These are phyloP conservation scores for Hypoxylon fragiforme DNA, from an alignment of 495 filamentous ascomycete genomes.

Conservation along the genomic window DNA sequence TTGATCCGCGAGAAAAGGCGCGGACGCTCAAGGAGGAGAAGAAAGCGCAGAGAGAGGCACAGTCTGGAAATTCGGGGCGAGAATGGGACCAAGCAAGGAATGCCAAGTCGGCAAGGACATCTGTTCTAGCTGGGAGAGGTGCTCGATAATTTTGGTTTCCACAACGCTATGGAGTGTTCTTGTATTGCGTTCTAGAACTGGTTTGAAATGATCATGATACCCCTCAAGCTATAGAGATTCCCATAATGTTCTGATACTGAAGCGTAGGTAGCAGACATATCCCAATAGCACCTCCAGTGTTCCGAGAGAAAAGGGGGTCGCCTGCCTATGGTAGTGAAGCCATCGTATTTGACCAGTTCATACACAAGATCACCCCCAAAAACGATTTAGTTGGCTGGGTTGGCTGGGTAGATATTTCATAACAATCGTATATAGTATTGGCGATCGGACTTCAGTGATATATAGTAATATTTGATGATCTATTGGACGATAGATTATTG, in stretches of 20 bases:
- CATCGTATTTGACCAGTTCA: neutral
- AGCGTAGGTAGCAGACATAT: constrained; percentile 6
- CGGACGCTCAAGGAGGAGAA: constrained; percentile 69
- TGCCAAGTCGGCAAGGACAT: constrained; percentile 46
- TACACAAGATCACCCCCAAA: neutral
- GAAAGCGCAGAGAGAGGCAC: constrained; percentile 54
- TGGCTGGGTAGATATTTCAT: constrained; percentile 3
- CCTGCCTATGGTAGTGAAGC: neutral
- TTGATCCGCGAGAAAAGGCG: constrained; percentile 88
- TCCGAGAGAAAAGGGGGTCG: neutral
- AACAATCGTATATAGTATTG: constrained; percentile 21
- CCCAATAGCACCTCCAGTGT: neutral
- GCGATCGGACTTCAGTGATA: constrained; percentile 16
- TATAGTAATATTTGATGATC: neutral
- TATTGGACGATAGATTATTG: constrained; percentile 5
- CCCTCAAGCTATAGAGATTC: constrained; percentile 7
- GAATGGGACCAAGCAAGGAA: constrained; percentile 60
- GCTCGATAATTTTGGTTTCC: constrained; percentile 38
- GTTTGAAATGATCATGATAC: constrained; percentile 19
- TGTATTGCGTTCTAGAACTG: constrained; percentile 2
- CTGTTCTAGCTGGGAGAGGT: constrained; percentile 49
- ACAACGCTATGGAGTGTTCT: neutral
- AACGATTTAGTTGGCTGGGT: neutral
- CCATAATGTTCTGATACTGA: constrained; percentile 7
- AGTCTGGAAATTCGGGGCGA: constrained; percentile 53